Conservation (phyloP, 192 early-diverging fungal genomes). For the Lobosporangium transversale region DNA sequence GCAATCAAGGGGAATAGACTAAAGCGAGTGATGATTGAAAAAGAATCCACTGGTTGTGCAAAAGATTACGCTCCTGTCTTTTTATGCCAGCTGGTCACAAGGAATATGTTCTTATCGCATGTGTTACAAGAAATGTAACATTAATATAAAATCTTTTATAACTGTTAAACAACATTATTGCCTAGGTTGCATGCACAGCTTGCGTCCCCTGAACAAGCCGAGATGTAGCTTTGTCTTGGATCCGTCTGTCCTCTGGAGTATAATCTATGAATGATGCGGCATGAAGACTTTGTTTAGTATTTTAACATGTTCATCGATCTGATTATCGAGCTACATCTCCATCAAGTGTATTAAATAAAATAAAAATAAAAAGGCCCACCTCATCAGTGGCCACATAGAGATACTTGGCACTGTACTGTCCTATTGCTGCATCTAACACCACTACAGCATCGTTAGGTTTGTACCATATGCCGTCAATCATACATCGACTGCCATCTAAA, state of each 20-base stretch:
- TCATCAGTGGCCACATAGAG: constrained; percentile 25
- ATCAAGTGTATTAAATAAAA: neutral
- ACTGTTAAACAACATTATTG: too few relatives aligned
- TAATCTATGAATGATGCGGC: constrained; percentile 13
- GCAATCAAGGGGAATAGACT: neutral
- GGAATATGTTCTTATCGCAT: neutral
- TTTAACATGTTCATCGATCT: too few relatives aligned
- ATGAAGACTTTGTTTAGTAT: neutral
- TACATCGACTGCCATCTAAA: constrained; percentile 40
- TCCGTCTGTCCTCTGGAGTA: constrained; percentile 45
- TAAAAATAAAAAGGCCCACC: constrained; percentile 10
- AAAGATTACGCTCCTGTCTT: too few relatives aligned
- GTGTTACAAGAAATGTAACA: neutral
- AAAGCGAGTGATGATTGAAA: too few relatives aligned
- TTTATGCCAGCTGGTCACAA: too few relatives aligned
- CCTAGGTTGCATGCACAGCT: constrained; percentile 47
- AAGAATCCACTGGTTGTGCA: too few relatives aligned
- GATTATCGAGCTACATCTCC: neutral
- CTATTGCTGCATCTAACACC: constrained; percentile 40
- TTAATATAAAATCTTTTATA: too few relatives aligned
- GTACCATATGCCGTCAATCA: constrained; percentile 50
- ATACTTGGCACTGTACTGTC: constrained; percentile 49
- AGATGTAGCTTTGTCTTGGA: constrained; percentile 44
- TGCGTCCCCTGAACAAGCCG: constrained; percentile 33
- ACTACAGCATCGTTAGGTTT: constrained; percentile 42